Conservation (phyloP, 495 filamentous ascomycete genomes). For the Beverwykella pulmonaria region DNA sequence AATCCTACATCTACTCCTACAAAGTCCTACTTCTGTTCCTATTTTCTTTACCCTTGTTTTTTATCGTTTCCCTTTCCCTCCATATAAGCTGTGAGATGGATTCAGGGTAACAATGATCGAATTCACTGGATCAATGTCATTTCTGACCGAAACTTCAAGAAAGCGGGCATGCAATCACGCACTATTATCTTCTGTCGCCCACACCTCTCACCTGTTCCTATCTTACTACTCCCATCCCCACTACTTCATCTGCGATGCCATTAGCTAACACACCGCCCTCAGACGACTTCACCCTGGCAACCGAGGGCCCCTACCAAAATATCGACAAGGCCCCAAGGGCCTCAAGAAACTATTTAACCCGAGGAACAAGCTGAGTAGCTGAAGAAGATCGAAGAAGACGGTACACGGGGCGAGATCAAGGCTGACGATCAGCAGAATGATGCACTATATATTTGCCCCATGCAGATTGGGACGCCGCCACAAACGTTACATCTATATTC, state of each 20-base stretch:
- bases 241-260: too few relatives aligned
- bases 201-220: neutral
- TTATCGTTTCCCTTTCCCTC: neutral
- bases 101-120: constrained; percentile 4
- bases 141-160: constrained; percentile 65
- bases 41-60: neutral
- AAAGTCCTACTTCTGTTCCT: neutral
- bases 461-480: constrained; percentile 67
- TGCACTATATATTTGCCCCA: constrained; percentile 66
- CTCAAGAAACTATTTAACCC: constrained; percentile 18
- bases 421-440: constrained; percentile 79
- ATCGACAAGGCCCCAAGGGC: constrained; percentile 47
- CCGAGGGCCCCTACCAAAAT: constrained; percentile 66
- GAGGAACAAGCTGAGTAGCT: constrained; percentile 45
- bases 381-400: constrained; percentile 50
- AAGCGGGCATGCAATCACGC: constrained; percentile 72
- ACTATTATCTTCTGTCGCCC: too few relatives aligned
- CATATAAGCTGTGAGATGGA: neutral
- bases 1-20: neutral
- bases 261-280: too few relatives aligned
- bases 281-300: constrained; percentile 67
- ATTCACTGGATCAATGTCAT: constrained; percentile 32
- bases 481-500: constrained; percentile 72
- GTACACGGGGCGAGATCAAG: constrained; percentile 58
- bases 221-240: neutral